These are phyloP conservation scores for Striga asiatica DNA, from an alignment of 257 asterid species.

Conservation along the genomic window DNA sequence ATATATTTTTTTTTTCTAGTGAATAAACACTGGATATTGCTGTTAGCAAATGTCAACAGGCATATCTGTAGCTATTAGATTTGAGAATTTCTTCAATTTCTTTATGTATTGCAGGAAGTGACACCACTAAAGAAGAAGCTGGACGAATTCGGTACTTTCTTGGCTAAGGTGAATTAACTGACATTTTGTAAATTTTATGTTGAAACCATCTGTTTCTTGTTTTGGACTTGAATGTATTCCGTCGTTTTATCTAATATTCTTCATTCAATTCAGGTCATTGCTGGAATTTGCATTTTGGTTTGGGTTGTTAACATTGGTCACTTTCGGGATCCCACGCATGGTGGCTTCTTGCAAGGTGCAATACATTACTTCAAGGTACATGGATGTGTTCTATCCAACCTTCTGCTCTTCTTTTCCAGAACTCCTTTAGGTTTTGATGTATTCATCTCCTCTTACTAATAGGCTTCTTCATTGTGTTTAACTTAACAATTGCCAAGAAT, in stretches of 20 bases:
- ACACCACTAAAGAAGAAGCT: slow-evolving; percentile 95
- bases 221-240: slow-evolving; percentile 13
- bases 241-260: slow-evolving; percentile 19
- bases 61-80: slow-evolving; percentile 8
- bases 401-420: too few relatives aligned
- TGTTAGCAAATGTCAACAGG: neutral
- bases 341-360: slow-evolving; percentile 91
- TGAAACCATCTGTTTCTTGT: slow-evolving; percentile 3
- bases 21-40: slow-evolving; percentile 8
- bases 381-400: neutral
- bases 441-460: too few relatives aligned
- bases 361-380: slow-evolving; percentile 95
- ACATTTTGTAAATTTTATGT: slow-evolving; percentile 11
- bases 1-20: neutral
- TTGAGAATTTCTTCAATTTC: slow-evolving; percentile 15
- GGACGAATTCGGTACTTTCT: slow-evolving; percentile 92
- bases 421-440: too few relatives aligned
- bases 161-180: slow-evolving; percentile 69
- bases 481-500: too few relatives aligned
- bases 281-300: slow-evolving; percentile 91
- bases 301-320: slow-evolving; percentile 98
- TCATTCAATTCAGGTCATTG: slow-evolving; percentile 72
- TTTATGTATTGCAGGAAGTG: slow-evolving; percentile 56
- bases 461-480: neutral
- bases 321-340: slow-evolving; percentile 94